Evolutionary conservation across 1,284 basidiomycete species (phyloP).

Genomic region (Pseudozyma thailandica): DNA sequence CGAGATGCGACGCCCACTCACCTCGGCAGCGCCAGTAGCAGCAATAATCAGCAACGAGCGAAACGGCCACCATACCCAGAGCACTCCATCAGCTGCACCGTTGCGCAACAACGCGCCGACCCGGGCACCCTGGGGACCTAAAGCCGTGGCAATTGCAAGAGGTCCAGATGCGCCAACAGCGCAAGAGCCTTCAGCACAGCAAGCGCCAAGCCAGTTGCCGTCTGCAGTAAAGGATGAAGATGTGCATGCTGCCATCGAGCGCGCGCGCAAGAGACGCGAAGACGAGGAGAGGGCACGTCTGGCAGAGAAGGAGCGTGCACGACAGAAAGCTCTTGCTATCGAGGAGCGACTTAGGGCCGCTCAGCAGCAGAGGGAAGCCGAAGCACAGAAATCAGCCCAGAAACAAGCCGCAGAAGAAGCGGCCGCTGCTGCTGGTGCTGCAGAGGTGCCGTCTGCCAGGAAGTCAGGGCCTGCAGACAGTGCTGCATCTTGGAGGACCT

Average conservation of each 20-base stretch:
- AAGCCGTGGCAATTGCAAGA: conserved; percentile 20
- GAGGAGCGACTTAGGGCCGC: conserved; percentile 58
- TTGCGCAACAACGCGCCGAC: conserved; percentile 1
- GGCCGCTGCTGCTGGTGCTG: conserved; percentile 3
- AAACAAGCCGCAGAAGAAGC: conserved; percentile 19
- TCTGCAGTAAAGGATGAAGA: conserved; percentile 43
- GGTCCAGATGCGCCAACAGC: conserved; percentile 2
- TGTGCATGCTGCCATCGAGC: conserved; percentile 61
- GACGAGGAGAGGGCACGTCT: conserved; percentile 60
- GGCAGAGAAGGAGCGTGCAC: conserved; percentile 60
- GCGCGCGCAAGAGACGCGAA: conserved; percentile 62
- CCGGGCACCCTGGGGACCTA: conserved; percentile 37
- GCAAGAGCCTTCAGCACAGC: conserved; percentile 1
- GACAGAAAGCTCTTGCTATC: conserved; percentile 59
- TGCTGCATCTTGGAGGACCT: conserved; percentile 38
- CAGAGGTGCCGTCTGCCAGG: conserved; percentile 8
- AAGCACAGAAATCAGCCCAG: conserved; percentile 36
- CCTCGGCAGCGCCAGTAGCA: neutral
- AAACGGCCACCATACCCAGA: conserved; percentile 4
- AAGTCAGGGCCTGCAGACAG: conserved; percentile 42
- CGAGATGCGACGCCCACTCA: conserved; percentile 21
- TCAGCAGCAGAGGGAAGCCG: conserved; percentile 41
- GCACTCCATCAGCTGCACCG: neutral
- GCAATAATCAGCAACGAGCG: conserved; percentile 1
- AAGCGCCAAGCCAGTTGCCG: neutral